Evolutionary conservation across 345 rosid species (phyloP).

Genomic region (Linum usitatissimum): DNA sequence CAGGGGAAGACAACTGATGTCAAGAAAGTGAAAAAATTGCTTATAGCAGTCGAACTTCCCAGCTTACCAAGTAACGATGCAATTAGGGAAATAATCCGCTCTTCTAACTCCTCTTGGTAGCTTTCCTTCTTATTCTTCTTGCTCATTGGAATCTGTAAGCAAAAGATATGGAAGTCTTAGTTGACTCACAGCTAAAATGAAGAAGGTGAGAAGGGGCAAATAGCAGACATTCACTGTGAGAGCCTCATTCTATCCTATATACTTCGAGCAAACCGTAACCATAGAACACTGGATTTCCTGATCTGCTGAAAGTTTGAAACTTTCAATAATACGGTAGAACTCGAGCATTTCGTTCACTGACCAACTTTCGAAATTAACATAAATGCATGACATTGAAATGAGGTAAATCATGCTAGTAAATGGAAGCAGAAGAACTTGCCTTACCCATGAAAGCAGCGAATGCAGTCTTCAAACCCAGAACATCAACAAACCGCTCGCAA

Average conservation of each 20-base stretch:
- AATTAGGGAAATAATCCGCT: conserved; percentile 61
- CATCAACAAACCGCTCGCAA: conserved; percentile 92
- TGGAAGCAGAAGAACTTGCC: conserved; percentile 46
- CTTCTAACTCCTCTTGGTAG: conserved; percentile 86
- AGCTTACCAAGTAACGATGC: conserved; percentile 93
- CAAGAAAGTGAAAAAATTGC: too few species aligned
- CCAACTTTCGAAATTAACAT: not conserved
- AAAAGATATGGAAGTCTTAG: conserved; percentile 12
- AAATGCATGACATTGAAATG: not conserved
- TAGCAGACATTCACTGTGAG: not conserved
- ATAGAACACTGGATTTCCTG: too few species aligned
- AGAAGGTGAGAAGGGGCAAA: not conserved
- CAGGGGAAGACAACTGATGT: too few species aligned
- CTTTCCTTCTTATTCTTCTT: conserved; percentile 83
- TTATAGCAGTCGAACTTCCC: conserved; percentile 24
- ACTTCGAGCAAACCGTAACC: too few species aligned
- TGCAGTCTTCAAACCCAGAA: conserved; percentile 85
- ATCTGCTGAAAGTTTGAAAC: not conserved
- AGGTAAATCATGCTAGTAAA: conserved; percentile 1
- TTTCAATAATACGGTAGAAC: not conserved
- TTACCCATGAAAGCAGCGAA: conserved; percentile 99
- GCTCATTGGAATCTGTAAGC: conserved; percentile 61
- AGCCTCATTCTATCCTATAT: not conserved
- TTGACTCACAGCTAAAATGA: not conserved
- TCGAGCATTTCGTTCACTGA: not conserved